Conservation (phyloP, 148 eudicot species). For the Rhododendron vialii region DNA sequence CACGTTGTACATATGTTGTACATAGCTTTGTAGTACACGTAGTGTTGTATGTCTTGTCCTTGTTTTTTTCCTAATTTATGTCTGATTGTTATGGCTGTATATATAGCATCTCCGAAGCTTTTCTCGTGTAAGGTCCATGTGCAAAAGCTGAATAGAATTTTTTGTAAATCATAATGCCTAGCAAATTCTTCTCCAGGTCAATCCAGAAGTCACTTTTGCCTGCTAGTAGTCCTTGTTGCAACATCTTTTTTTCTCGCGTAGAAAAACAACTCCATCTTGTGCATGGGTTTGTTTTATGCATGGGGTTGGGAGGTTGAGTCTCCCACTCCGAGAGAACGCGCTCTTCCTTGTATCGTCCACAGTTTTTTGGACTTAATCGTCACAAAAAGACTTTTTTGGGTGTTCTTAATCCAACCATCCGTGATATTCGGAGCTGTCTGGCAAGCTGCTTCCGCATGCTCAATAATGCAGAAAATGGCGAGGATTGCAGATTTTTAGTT, state of each 20-base stretch:
- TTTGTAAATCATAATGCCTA: not conserved
- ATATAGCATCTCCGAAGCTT: not conserved
- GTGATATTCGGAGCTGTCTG: not conserved
- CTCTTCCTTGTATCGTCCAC: not conserved
- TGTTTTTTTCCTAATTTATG: not conserved
- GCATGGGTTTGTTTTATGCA: not conserved
- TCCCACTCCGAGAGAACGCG: not conserved
- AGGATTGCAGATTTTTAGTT: not conserved
- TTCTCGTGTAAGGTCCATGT: not conserved
- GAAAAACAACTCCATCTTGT: not conserved
- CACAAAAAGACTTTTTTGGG: not conserved
- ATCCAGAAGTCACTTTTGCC: not conserved
- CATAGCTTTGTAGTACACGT: not conserved
- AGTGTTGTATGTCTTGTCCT: not conserved
- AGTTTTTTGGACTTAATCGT: not conserved
- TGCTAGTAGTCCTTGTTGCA: not conserved
- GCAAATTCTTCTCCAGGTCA: constrained; percentile 1
- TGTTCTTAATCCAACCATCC: not conserved
- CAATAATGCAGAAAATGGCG: not conserved
- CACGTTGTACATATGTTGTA: constrained; percentile 5
- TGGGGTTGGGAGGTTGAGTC: not conserved
- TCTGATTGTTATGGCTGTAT: not conserved
- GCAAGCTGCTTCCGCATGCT: not conserved
- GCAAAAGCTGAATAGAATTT: not conserved
- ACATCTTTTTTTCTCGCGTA: not conserved